Evolutionary conservation across 768 basidiomycete species (phyloP).

Genomic region (Mycena chlorophos): DNA sequence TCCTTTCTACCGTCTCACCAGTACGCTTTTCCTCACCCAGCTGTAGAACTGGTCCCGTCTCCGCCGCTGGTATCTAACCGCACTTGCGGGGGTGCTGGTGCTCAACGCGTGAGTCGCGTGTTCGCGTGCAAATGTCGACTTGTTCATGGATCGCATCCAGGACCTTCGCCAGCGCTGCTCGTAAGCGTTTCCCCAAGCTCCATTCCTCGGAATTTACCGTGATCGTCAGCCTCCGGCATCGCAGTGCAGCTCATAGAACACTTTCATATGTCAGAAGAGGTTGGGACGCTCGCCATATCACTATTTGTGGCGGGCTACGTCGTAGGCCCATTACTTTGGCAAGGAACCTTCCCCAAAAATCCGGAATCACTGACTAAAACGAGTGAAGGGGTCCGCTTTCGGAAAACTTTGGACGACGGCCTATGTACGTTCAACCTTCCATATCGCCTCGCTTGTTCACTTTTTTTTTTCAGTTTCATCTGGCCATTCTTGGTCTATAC

Average conservation of each 20-base stretch:
- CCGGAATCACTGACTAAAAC: slow-evolving; percentile 23
- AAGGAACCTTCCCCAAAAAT: slow-evolving; percentile 48
- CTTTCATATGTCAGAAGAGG: slow-evolving; percentile 51
- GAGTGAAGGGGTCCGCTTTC: slow-evolving; percentile 46
- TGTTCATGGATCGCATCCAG: slow-evolving; percentile 31
- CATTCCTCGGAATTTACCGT: neutral
- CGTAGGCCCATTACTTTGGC: slow-evolving; percentile 63
- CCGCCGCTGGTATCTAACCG: slow-evolving; percentile 54
- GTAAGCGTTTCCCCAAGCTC: slow-evolving; percentile 26
- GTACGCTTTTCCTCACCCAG: neutral
- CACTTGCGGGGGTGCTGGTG: slow-evolving; percentile 49
- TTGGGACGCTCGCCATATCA: slow-evolving; percentile 56
- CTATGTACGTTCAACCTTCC: slow-evolving; percentile 58
- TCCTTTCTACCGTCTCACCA: slow-evolving; percentile 14
- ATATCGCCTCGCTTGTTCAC: too few species aligned
- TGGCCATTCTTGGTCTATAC: too few species aligned
- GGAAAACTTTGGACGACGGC: slow-evolving; percentile 58
- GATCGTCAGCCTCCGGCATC: slow-evolving; percentile 44
- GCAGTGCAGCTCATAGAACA: slow-evolving; percentile 43
- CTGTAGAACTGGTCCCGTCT: slow-evolving; percentile 49
- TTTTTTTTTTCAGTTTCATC: too few species aligned
- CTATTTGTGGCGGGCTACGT: slow-evolving; percentile 72
- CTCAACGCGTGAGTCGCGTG: slow-evolving; percentile 49
- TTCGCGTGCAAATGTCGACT: neutral
- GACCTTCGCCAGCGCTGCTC: slow-evolving; percentile 64